Conservation (phyloP, 2,329 filamentous ascomycete species). For the Ceratocystis huliohia region DNA sequence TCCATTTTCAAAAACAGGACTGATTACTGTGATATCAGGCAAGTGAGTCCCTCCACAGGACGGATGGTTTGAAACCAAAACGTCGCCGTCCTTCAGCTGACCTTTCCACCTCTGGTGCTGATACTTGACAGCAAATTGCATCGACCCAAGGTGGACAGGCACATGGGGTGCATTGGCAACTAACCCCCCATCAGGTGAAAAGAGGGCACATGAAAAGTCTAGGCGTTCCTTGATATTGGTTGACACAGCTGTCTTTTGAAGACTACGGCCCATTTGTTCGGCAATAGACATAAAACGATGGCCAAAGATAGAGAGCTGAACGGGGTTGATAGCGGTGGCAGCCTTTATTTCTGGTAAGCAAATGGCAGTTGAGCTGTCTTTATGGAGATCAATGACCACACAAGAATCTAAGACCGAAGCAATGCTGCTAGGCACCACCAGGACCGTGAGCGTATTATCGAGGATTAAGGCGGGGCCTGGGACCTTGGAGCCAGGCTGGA, state of each 20-base stretch:
- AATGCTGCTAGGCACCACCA: conserved; percentile 65
- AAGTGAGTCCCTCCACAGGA: conserved; percentile 74
- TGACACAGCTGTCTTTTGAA: conserved; percentile 70
- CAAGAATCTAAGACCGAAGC: conserved; percentile 75
- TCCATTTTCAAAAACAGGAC: conserved; percentile 54
- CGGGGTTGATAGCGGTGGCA: conserved; percentile 42
- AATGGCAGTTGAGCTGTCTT: background rate
- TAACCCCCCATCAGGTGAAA: conserved; percentile 60
- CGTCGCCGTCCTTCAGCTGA: conserved; percentile 63
- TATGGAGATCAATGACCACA: conserved; percentile 60
- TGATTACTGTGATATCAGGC: conserved; percentile 70
- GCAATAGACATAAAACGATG: conserved; percentile 79
- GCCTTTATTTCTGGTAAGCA: background rate
- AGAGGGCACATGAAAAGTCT: conserved; percentile 72
- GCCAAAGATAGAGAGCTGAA: conserved; percentile 67
- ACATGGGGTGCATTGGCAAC: conserved; percentile 71
- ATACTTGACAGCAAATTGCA: conserved; percentile 68
- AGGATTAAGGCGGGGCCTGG: conserved; percentile 75
- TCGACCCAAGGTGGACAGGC: conserved; percentile 67
- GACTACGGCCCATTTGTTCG: conserved; percentile 67
- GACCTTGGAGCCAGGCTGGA: conserved; percentile 59
- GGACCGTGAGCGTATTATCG: conserved; percentile 82
- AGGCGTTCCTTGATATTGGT: conserved; percentile 74
- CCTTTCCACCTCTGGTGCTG: conserved; percentile 71
- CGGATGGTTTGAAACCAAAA: conserved; percentile 72